phyloP scores from a whole-genome alignment of 106 monocot genomes.

The Chionographis japonica region DNA sequence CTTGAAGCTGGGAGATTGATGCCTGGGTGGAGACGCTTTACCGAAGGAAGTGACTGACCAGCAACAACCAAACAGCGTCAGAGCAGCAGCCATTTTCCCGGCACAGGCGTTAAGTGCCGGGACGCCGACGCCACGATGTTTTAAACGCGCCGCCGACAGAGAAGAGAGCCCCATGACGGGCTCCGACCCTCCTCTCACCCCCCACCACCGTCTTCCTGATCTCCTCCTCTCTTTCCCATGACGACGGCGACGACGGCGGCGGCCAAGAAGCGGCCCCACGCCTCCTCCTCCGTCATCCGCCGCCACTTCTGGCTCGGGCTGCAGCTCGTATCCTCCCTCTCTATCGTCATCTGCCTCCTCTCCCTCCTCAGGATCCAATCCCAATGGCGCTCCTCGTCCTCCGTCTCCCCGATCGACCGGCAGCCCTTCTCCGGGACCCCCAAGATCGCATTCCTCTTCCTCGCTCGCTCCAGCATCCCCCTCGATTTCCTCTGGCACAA shows the following conservation, averaged over 20 bases:
- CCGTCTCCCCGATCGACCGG: slow-evolving; percentile 3
- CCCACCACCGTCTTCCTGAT: too few relatives aligned
- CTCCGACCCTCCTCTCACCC: too few relatives aligned
- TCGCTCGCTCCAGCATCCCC: slow-evolving; percentile 54
- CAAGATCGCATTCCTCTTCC: slow-evolving; percentile 90
- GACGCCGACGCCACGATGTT: background rate
- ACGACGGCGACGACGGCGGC: slow-evolving; percentile 10
- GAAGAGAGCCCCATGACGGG: too few relatives aligned
- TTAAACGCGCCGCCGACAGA: too few relatives aligned
- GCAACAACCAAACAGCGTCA: too few relatives aligned
- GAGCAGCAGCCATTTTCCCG: too few relatives aligned
- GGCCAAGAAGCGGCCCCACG: background rate
- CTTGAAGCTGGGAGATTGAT: too few relatives aligned
- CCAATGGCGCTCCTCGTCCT: background rate
- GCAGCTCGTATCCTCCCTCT: slow-evolving; percentile 24
- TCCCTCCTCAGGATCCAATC: slow-evolving; percentile 32
- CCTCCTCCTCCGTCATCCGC: slow-evolving; percentile 1
- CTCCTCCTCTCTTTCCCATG: background rate
- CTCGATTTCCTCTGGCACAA: slow-evolving; percentile 92
- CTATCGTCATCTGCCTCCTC: slow-evolving; percentile 32
- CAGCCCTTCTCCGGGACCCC: slow-evolving; percentile 30
- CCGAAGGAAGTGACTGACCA: too few relatives aligned
- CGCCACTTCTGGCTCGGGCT: slow-evolving; percentile 27
- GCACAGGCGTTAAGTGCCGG: background rate
- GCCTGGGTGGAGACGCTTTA: too few relatives aligned